Evolutionary conservation across 2,329 filamentous ascomycete genomes (phyloP).

Genomic region (Monosporascus sp.): DNA sequence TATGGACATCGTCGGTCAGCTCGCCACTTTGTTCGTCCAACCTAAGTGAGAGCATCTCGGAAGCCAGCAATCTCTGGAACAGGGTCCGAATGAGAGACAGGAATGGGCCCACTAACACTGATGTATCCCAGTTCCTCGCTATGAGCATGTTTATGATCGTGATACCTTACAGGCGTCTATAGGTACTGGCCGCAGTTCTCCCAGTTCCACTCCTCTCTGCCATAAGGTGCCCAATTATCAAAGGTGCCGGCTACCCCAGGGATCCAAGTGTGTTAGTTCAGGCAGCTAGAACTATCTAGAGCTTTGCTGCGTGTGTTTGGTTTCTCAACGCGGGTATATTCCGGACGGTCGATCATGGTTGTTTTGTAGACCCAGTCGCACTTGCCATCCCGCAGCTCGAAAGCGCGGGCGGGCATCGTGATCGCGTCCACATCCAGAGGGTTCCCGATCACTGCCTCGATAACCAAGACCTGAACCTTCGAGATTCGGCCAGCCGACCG

Average conservation of each 20-base stretch:
- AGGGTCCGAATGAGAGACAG: constrained; percentile 49
- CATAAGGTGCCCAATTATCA: constrained; percentile 66
- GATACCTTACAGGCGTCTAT: constrained; percentile 51
- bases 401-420: constrained; percentile 45
- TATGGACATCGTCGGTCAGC: constrained; percentile 49
- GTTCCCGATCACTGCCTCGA: constrained; percentile 44
- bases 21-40: constrained; percentile 48
- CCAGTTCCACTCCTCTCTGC: constrained; percentile 63
- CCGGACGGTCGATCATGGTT: constrained; percentile 51
- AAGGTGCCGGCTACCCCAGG: constrained; percentile 53
- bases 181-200: constrained; percentile 44
- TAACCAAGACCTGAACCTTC: constrained; percentile 38
- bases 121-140: constrained; percentile 42
- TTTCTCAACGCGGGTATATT: constrained; percentile 58
- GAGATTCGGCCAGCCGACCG: constrained; percentile 44
- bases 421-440: constrained; percentile 45
- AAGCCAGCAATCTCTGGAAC: constrained; percentile 46
- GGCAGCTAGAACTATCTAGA: constrained; percentile 50
- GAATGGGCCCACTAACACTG: constrained; percentile 44
- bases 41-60: constrained; percentile 41
- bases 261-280: constrained; percentile 63
- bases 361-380: constrained; percentile 59
- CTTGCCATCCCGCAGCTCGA: constrained; percentile 48
- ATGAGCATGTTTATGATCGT: constrained; percentile 46
- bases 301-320: constrained; percentile 56